Base-by-base conservation (phyloP, 352 stramenopile genomes). In the Pythium brachiatum region DNA sequence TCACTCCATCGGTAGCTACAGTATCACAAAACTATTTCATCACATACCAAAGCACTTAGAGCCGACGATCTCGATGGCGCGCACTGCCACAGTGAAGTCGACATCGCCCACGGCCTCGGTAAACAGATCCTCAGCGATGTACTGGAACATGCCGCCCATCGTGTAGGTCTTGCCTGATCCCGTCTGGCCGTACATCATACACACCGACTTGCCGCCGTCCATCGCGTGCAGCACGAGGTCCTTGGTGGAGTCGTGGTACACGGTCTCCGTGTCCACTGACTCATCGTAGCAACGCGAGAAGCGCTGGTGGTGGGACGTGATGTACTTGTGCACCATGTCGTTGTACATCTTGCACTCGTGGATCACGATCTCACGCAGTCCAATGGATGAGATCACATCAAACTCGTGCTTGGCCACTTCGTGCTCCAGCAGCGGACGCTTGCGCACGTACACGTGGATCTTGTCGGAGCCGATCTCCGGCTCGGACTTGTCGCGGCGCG, bases 291-390 rank as follows among this genome's bases (percentile, higher is more conserved):
- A 84, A 29, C 75, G 82, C 25, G 84, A 92, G 60, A 89, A 93
- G 25, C 72, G 73, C 65, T 91, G 91, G 38, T 78, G 68, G 60
- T 85, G 83, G 20, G 75, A 86, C 29, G 90, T 86, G 53, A 96
- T 78, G 56, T 89, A 89, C 82, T 95, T 95, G 67, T 91, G 83
- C 34, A 79, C 79, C 89, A 97, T 97, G 57, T 97, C 90, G 9
- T 80, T 71, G 69, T 96, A 91, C 88, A 97, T 96, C 47, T 90
- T 83, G 71, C 86, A 94, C 68, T 96, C 89, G 68, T 97, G 86
- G 54, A 97, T 83, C 39, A 94, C 78, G 62, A 93, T 86, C 48
- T 89, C 72, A 29, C 66, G 73, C 53, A 67, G 48, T 0, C 72
- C 80, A 31, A 82, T 72, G 20, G 84, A 86, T 39, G 79, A 84